Evolutionary conservation across 2,329 filamentous ascomycete genomes (phyloP).

Genomic region (Monilinia vaccinii-corymbosi): DNA sequence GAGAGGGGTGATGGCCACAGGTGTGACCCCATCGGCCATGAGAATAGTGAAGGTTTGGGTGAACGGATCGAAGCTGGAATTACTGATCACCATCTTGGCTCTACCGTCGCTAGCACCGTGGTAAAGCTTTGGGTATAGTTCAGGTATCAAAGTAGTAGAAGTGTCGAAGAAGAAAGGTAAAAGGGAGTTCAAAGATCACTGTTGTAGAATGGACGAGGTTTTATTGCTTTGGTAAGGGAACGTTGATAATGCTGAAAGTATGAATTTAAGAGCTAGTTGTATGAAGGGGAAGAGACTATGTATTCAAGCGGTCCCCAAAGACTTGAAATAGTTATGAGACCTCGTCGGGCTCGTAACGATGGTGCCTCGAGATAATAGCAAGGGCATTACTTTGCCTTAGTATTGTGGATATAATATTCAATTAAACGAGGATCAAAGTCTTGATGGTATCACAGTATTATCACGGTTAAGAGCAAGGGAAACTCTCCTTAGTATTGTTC

Average conservation of each 20-base stretch:
- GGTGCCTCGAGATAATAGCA: conserved; percentile 5
- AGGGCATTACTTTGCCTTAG: neutral
- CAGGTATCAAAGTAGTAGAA: neutral
- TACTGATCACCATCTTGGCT: neutral
- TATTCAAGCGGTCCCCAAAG: neutral
- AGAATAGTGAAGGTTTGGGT: conserved; percentile 42
- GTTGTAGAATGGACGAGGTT: neutral
- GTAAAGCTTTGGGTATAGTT: neutral
- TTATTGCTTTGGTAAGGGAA: neutral
- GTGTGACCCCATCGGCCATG: conserved; percentile 33
- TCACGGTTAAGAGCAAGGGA: neutral
- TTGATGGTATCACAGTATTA: neutral
- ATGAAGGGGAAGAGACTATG: neutral
- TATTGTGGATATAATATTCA: neutral
- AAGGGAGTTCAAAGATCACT: neutral
- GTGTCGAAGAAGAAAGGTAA: neutral
- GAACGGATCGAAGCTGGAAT: conserved; percentile 38
- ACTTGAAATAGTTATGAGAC: neutral
- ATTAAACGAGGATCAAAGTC: neutral
- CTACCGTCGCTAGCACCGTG: neutral
- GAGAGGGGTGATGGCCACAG: conserved; percentile 34
- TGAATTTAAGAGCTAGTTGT: neutral
- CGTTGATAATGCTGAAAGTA: neutral
- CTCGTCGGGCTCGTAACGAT: neutral
- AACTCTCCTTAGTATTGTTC: conserved; percentile 7